Conservation (phyloP, 2,329 filamentous ascomycete genomes). For the Neurospora sp. region DNA sequence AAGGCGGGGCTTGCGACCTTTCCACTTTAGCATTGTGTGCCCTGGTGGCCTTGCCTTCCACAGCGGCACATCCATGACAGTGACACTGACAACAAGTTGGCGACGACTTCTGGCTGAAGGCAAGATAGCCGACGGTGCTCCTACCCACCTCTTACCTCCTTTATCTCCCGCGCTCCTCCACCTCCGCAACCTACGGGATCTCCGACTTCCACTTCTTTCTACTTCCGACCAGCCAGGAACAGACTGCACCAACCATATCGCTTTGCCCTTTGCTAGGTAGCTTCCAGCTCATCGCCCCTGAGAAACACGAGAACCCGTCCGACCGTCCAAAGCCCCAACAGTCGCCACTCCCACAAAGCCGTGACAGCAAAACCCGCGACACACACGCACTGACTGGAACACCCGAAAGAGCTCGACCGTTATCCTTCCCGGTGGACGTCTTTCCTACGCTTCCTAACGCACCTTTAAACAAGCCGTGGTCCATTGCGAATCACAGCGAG, state of each 20-base stretch:
- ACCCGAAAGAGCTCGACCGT: neutral
- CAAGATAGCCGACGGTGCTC: neutral
- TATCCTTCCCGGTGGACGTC: slow-evolving; percentile 14
- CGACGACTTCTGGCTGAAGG: neutral
- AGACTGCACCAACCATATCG: neutral
- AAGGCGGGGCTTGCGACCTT: neutral
- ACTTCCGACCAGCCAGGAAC: neutral
- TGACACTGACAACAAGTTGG: neutral
- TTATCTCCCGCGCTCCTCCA: neutral
- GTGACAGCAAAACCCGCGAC: slow-evolving; percentile 5
- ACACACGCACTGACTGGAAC: slow-evolving; percentile 8
- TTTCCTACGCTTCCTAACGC: slow-evolving; percentile 31
- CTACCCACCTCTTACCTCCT: neutral
- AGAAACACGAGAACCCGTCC: neutral
- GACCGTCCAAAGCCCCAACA: neutral
- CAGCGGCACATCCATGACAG: neutral
- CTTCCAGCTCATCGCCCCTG: neutral
- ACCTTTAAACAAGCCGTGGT: slow-evolving; percentile 92
- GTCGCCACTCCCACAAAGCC: slow-evolving; percentile 14
- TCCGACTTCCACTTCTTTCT: neutral
- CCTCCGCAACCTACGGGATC: neutral
- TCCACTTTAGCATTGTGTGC: neutral
- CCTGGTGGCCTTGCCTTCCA: neutral
- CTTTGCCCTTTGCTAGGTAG: neutral
- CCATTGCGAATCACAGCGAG: slow-evolving; percentile 79